Percentiles rank a stretch among this genome's conserved stretches.
These are phyloP conservation scores for Exophiala sp. DNA, from an alignment of 2,329 filamentous ascomycete species.

Conservation along the genomic window DNA sequence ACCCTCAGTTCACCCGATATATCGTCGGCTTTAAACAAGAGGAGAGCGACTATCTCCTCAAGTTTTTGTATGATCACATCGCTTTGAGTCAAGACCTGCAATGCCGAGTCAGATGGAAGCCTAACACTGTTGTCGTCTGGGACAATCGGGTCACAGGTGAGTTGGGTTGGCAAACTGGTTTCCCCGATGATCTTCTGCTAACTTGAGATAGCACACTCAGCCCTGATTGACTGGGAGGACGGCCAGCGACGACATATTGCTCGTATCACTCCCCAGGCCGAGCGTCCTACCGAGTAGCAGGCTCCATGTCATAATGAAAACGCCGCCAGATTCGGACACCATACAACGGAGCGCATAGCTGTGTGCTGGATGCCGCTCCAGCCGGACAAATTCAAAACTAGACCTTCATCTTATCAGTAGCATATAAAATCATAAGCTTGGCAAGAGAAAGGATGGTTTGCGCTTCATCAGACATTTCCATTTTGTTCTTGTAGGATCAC, in stretches of 20 bases:
- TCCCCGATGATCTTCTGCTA: conserved; percentile 33
- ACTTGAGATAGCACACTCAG: conserved; percentile 38
- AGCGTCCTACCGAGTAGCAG: conserved; percentile 42
- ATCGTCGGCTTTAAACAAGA: conserved; percentile 46
- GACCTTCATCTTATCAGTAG: conserved; percentile 10
- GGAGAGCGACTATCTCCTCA: conserved; percentile 42
- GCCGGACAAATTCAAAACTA: background rate
- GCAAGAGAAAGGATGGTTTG: background rate
- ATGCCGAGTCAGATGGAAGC: conserved; percentile 44
- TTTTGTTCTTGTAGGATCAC: background rate
- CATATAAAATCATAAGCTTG: conserved; percentile 9
- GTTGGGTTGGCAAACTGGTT: background rate
- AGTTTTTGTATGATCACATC: conserved; percentile 46
- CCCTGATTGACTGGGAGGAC: conserved; percentile 49
- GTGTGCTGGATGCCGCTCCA: background rate
- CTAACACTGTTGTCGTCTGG: conserved; percentile 42
- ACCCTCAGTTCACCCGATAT: conserved; percentile 45
- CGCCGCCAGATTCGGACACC: background rate
- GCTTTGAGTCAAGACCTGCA: conserved; percentile 45
- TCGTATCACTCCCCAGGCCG: conserved; percentile 48
- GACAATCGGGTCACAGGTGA: conserved; percentile 24
- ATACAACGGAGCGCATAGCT: background rate
- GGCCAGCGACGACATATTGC: conserved; percentile 49
- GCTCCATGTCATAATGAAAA: background rate
- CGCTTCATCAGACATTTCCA: conserved; percentile 11